Evolutionary conservation across 2,329 filamentous ascomycete genomes (phyloP).

Genomic region (Apiospora malaysiana): DNA sequence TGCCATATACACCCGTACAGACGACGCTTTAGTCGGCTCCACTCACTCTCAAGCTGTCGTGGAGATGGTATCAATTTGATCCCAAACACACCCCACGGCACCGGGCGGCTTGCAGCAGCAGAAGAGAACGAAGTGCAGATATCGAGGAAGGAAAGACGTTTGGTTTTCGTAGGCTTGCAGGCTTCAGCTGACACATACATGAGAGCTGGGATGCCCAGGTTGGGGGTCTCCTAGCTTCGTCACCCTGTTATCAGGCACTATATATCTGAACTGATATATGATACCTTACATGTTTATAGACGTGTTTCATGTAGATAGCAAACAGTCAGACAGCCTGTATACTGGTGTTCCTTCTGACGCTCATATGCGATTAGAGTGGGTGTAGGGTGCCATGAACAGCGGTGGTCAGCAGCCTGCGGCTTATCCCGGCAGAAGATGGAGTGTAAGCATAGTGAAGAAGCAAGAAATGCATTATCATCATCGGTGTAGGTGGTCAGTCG

Average conservation of each 20-base stretch:
- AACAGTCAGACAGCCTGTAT: neutral
- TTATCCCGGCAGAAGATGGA: neutral
- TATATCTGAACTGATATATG: neutral
- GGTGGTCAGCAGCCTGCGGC: slow-evolving; percentile 13
- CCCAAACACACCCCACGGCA: neutral
- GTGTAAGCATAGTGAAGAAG: slow-evolving; percentile 1
- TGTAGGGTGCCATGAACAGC: neutral
- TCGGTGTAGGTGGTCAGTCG: neutral
- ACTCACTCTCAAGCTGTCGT: neutral
- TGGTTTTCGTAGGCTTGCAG: slow-evolving; percentile 11
- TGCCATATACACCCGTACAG: neutral
- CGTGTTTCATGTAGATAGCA: slow-evolving; percentile 3
- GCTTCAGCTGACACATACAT: neutral
- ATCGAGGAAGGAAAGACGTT: neutral
- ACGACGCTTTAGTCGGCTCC: neutral
- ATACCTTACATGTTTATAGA: neutral
- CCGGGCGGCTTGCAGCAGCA: neutral
- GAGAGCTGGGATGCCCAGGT: neutral
- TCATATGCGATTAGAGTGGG: too few relatives aligned
- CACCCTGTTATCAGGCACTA: neutral
- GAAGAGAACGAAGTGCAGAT: neutral
- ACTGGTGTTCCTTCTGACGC: neutral
- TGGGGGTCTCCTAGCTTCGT: neutral
- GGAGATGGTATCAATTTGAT: neutral
- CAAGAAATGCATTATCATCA: neutral